Evolutionary conservation across 257 asterid species (phyloP).

Genomic region (Salvia rosmarinus): DNA sequence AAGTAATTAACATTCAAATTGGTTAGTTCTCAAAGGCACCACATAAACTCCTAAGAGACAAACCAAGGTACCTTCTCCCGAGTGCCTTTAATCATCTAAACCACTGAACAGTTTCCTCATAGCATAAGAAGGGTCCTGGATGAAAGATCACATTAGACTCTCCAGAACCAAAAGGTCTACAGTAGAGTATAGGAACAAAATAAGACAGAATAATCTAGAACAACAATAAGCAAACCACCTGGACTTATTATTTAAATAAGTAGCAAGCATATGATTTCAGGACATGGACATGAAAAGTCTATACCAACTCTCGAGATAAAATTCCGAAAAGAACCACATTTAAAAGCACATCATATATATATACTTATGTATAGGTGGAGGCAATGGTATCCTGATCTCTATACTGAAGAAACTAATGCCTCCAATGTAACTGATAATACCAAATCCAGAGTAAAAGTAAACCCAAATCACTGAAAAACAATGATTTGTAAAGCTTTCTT

Average conservation of each 20-base stretch:
- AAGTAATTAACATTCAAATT: constrained; percentile 5
- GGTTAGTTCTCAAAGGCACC: constrained; percentile 48
- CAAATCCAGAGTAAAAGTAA: constrained; percentile 38
- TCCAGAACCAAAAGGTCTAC: constrained; percentile 51
- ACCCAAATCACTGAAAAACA: constrained; percentile 33
- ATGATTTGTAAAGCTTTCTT: constrained; percentile 43
- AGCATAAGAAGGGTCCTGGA: constrained; percentile 89
- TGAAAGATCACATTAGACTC: constrained; percentile 83
- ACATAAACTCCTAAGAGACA: constrained; percentile 74
- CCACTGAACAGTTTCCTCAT: constrained; percentile 91
- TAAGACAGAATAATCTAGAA: constrained; percentile 23
- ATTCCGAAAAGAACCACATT: constrained; percentile 31
- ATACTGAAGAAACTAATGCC: constrained; percentile 43
- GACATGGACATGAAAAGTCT: constrained; percentile 23
- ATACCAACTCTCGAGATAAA: constrained; percentile 30
- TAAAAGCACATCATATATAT: constrained; percentile 28
- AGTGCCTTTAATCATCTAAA: constrained; percentile 87
- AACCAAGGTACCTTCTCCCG: constrained; percentile 99
- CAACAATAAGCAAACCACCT: constrained; percentile 33
- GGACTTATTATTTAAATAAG: neutral
- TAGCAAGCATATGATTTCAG: constrained; percentile 1
- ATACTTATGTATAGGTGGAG: constrained; percentile 28
- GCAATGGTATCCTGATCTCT: constrained; percentile 38
- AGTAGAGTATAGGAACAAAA: constrained; percentile 29
- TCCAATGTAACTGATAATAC: constrained; percentile 40